These are phyloP conservation scores for Phaeosphaeriaceae sp. DNA, from an alignment of 2,329 filamentous ascomycete species.

Conservation along the genomic window DNA sequence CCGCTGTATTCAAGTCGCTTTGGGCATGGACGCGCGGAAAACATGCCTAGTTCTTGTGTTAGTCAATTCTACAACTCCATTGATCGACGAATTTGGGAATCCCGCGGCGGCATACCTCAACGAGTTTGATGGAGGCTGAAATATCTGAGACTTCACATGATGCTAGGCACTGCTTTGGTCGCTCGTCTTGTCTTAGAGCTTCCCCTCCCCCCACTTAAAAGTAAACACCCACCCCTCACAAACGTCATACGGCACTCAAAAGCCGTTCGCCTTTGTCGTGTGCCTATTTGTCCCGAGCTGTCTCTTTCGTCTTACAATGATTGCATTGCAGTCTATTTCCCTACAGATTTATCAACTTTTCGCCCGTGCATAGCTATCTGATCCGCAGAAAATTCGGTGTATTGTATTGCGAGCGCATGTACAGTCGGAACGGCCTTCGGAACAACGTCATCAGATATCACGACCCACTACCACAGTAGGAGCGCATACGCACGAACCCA, in stretches of 20 bases:
- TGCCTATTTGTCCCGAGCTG: constrained; percentile 30
- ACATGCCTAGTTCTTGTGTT: constrained; percentile 17
- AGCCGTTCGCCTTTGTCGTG: constrained; percentile 23
- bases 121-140: constrained; percentile 30
- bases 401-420: constrained; percentile 25
- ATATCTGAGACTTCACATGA: constrained; percentile 32
- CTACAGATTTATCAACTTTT: constrained; percentile 8
- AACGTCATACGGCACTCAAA: constrained; percentile 30
- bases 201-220: constrained; percentile 34
- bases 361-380: background rate
- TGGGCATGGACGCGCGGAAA: constrained; percentile 4
- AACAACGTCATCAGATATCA: constrained; percentile 22
- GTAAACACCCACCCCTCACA: constrained; percentile 29
- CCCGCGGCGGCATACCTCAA: constrained; percentile 11
- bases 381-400: constrained; percentile 17
- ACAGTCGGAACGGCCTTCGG: constrained; percentile 19
- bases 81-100: constrained; percentile 17
- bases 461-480: constrained; percentile 5
- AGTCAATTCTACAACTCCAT: background rate
- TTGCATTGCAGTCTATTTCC: constrained; percentile 10
- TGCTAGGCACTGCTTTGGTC: constrained; percentile 19
- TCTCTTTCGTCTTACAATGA: constrained; percentile 19
- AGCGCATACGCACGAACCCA: constrained; percentile 10
- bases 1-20: constrained; percentile 6
- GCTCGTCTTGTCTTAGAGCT: constrained; percentile 16